phyloP scores from a whole-genome alignment of 148 eudicot genomes.

The Rhododendron henanense region DNA sequence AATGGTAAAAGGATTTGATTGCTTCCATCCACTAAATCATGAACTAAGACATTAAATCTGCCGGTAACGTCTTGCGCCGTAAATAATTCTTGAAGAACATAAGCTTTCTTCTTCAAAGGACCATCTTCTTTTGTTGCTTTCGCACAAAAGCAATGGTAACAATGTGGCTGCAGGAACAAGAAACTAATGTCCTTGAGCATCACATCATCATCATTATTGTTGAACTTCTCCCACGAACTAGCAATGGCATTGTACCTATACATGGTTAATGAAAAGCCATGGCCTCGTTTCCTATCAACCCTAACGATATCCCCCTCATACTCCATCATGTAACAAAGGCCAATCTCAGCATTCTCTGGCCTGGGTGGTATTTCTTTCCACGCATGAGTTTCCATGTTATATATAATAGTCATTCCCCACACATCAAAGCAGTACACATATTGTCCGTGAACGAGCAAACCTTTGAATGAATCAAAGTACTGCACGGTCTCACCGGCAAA shows the following conservation, averaged over 20 bases:
- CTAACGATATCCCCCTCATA: neutral
- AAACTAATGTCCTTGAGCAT: neutral
- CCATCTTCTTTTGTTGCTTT: neutral
- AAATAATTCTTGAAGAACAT: neutral
- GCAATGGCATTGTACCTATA: neutral
- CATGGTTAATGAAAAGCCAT: neutral
- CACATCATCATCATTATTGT: neutral
- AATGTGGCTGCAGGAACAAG: neutral
- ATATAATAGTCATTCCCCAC: neutral
- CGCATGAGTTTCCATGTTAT: neutral
- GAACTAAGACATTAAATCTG: neutral
- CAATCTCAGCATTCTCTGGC: neutral
- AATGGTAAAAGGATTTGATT: neutral
- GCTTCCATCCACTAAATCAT: neutral
- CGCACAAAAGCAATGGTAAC: neutral
- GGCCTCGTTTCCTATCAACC: neutral
- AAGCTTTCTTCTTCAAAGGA: slow-evolving; percentile 1
- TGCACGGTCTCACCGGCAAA: neutral
- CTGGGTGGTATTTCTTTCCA: neutral
- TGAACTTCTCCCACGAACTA: neutral
- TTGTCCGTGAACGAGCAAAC: neutral
- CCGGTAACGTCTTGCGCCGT: neutral
- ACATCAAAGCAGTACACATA: neutral
- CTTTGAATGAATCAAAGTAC: neutral
- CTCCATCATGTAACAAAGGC: neutral